These are phyloP conservation scores for Phyllosticta citribraziliensis DNA, from an alignment of 2,329 filamentous ascomycete genomes.

Conservation along the genomic window DNA sequence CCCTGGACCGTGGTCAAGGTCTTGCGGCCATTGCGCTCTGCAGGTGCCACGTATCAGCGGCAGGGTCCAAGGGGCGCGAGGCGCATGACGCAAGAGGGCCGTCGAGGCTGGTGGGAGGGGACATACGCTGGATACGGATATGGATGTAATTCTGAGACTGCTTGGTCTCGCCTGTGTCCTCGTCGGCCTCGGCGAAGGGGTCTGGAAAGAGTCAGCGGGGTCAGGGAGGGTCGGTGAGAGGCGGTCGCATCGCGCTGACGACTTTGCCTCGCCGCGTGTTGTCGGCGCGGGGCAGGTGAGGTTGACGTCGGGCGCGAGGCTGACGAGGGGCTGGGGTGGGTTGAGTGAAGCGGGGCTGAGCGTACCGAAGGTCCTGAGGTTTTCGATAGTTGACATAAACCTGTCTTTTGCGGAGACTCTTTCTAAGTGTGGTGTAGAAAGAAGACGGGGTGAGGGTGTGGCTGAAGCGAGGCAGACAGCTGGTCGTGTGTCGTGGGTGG, in stretches of 20 bases:
- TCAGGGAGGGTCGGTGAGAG: not conserved
- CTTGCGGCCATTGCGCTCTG: conserved; percentile 99
- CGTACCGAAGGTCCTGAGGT: conserved; percentile 90
- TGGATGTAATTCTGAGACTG: conserved; percentile 97
- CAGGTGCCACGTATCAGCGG: conserved; percentile 32
- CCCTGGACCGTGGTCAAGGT: conserved; percentile 99
- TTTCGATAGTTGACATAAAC: conserved; percentile 95
- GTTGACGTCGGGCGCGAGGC: not conserved
- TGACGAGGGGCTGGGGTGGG: conserved; percentile 16
- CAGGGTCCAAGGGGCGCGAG: not conserved
- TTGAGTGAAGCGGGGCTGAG: conserved; percentile 19
- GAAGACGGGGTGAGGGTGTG: conserved; percentile 10
- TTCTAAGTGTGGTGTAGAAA: conserved; percentile 19
- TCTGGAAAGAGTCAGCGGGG: conserved; percentile 37
- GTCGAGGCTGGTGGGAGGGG: conserved; percentile 6
- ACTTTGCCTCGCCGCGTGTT: too few species aligned
- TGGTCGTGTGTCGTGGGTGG: not conserved
- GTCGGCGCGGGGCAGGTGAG: not conserved
- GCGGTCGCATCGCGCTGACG: not conserved
- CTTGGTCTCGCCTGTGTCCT: conserved; percentile 92
- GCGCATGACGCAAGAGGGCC: conserved; percentile 1
- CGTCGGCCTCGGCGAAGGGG: conserved; percentile 99
- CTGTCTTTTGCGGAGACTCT: conserved; percentile 52
- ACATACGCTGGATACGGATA: conserved; percentile 97
- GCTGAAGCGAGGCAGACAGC: conserved; percentile 2